Percentiles rank a stretch among this genome's conserved stretches.
These are phyloP conservation scores for Aspergillus sojae DNA, from an alignment of 2,329 filamentous ascomycete genomes.

Conservation along the genomic window DNA sequence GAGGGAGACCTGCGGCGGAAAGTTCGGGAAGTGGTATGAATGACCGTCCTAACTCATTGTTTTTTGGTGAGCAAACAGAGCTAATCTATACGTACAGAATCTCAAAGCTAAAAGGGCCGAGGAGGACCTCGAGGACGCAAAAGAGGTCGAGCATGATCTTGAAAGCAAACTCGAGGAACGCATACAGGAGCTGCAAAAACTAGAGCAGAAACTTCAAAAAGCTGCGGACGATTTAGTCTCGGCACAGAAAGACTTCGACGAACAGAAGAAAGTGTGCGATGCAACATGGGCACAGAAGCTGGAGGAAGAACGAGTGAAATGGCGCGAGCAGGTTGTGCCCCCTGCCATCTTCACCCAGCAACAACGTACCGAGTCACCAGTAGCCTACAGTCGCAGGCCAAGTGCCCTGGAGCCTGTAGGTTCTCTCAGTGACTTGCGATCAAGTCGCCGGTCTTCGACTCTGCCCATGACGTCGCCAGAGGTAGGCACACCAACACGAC, in stretches of 20 bases:
- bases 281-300: conserved; percentile 59
- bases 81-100: conserved; percentile 52
- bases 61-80: neutral
- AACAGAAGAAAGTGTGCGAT: conserved; percentile 63
- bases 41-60: neutral
- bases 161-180: conserved; percentile 63
- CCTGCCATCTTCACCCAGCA: conserved; percentile 40
- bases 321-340: conserved; percentile 52
- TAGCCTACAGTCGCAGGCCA: conserved; percentile 43
- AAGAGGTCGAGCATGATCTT: conserved; percentile 43
- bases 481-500: conserved; percentile 46
- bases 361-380: conserved; percentile 45
- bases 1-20: conserved; percentile 89
- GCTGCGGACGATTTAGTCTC: conserved; percentile 66
- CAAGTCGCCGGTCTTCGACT: conserved; percentile 46
- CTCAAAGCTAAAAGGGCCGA: conserved; percentile 69
- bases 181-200: conserved; percentile 59
- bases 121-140: conserved; percentile 76
- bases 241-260: conserved; percentile 57
- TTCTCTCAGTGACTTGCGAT: conserved; percentile 41
- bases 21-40: conserved; percentile 77
- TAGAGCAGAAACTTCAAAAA: conserved; percentile 45
- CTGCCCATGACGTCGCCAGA: conserved; percentile 40
- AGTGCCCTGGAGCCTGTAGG: conserved; percentile 41
- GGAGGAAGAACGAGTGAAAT: conserved; percentile 66